Percentiles rank a stretch among this genome's conserved stretches.
Conservation (phyloP, 495 filamentous ascomycete genomes). For the Penicillium parvum region DNA sequence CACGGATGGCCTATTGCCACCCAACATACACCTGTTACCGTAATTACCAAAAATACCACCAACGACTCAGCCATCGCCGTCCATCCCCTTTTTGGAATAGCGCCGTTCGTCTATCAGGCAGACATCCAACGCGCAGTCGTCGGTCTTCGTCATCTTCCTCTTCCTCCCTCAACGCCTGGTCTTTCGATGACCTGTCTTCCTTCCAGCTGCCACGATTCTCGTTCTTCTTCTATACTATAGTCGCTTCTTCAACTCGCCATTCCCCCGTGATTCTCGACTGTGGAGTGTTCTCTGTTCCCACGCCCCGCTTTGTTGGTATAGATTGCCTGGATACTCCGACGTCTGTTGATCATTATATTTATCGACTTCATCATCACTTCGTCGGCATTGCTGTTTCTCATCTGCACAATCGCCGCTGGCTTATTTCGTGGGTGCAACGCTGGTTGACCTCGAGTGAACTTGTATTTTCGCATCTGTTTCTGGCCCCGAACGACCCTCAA, state of each 20-base stretch:
- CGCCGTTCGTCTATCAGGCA: slow-evolving; percentile 39
- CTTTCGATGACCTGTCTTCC: neutral
- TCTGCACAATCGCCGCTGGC: too few species aligned
- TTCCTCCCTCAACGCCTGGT: neutral
- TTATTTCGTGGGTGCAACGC: too few species aligned
- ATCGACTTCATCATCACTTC: neutral
- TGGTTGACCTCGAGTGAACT: too few species aligned
- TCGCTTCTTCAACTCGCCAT: neutral
- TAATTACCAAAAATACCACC: neutral
- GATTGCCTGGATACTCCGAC: too few species aligned
- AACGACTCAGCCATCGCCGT: slow-evolving; percentile 21
- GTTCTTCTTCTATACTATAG: neutral
- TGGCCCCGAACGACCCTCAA: too few species aligned
- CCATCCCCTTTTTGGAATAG: slow-evolving; percentile 21
- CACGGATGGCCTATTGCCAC: neutral
- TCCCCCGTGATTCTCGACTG: neutral
- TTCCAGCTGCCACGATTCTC: neutral
- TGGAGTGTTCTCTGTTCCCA: neutral
- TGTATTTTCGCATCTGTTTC: too few species aligned
- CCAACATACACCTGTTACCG: too few species aligned
- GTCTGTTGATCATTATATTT: too few species aligned
- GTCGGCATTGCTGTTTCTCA: neutral
- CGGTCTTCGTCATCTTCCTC: slow-evolving; percentile 7
- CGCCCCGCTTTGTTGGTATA: neutral
- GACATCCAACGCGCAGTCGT: slow-evolving; percentile 34